phyloP scores from a whole-genome alignment of 495 filamentous ascomycete genomes.

The Annulohypoxylon nitens region DNA sequence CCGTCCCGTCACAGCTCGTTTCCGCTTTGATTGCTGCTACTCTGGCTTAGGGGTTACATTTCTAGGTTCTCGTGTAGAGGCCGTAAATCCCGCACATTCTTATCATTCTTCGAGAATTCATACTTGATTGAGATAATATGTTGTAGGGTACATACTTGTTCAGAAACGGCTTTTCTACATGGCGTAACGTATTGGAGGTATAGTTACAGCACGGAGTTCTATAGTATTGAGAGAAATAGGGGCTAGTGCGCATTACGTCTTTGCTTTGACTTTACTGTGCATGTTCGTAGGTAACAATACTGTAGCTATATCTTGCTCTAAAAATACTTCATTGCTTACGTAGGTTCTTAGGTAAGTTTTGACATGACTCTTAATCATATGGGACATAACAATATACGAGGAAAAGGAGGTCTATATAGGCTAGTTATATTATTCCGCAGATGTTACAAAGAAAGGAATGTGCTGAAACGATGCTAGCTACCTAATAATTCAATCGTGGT shows the following conservation, averaged over 20 bases:
- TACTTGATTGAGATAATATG: background rate
- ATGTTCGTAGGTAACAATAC: background rate
- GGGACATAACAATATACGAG: too few species aligned
- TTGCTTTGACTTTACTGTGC: background rate
- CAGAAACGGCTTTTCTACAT: too few species aligned
- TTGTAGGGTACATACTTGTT: background rate
- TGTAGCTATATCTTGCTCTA: background rate
- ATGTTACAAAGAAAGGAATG: too few species aligned
- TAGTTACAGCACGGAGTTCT: background rate
- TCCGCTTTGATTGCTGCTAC: background rate
- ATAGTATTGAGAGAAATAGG: background rate
- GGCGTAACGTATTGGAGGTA: too few species aligned
- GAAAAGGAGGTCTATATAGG: too few species aligned
- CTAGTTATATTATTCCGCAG: too few species aligned
- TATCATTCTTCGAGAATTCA: background rate
- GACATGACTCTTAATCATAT: too few species aligned
- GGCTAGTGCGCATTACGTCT: background rate
- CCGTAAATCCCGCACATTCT: slow-evolving; percentile 1
- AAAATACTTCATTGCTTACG: too few species aligned
- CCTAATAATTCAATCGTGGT: too few species aligned
- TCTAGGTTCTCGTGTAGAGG: background rate
- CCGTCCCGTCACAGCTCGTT: background rate
- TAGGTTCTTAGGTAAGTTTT: too few species aligned
- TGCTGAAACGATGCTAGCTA: background rate
- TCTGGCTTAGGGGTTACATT: background rate